Evolutionary conservation across 2,329 filamentous ascomycete genomes (phyloP).

Genomic region (Hymenoscyphus fructigenus): DNA sequence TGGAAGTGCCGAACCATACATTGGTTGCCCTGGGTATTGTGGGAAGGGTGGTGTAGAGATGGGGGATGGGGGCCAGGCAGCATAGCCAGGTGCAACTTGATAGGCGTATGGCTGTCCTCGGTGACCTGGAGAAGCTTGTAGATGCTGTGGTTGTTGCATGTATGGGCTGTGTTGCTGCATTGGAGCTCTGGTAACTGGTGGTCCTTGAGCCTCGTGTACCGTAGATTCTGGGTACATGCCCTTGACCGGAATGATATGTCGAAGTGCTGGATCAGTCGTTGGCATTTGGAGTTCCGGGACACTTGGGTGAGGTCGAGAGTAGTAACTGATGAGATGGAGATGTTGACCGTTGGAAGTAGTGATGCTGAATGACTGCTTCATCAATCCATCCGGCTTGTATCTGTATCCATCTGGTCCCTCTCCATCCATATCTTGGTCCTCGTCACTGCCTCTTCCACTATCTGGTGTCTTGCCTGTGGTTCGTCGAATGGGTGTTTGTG

Average conservation of each 20-base stretch:
- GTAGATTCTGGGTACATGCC: constrained; percentile 98
- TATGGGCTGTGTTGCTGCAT: constrained; percentile 52
- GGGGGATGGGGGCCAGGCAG: constrained; percentile 55
- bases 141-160: constrained; percentile 41
- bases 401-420: constrained; percentile 86
- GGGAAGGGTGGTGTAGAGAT: constrained; percentile 52
- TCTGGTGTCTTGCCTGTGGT: constrained; percentile 77
- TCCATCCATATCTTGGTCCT: constrained; percentile 67
- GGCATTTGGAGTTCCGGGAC: constrained; percentile 76
- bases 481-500: constrained; percentile 53
- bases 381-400: constrained; percentile 93
- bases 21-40: constrained; percentile 38
- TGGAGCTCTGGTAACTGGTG: constrained; percentile 75
- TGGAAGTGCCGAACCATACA: constrained; percentile 41
- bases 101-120: constrained; percentile 41
- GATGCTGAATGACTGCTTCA: constrained; percentile 99
- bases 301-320: constrained; percentile 74
- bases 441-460: constrained; percentile 76
- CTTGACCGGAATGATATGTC: constrained; percentile 82
- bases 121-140: constrained; percentile 38
- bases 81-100: constrained; percentile 44
- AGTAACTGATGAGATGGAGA: constrained; percentile 97
- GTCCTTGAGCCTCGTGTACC: constrained; percentile 80
- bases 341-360: constrained; percentile 88
- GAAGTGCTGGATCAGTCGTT: constrained; percentile 73